Evolutionary conservation across 2,329 filamentous ascomycete species (phyloP), one percentile per base, ranked within the genome.

Genomic region (Pseudogymnoascus sp.): DNA sequence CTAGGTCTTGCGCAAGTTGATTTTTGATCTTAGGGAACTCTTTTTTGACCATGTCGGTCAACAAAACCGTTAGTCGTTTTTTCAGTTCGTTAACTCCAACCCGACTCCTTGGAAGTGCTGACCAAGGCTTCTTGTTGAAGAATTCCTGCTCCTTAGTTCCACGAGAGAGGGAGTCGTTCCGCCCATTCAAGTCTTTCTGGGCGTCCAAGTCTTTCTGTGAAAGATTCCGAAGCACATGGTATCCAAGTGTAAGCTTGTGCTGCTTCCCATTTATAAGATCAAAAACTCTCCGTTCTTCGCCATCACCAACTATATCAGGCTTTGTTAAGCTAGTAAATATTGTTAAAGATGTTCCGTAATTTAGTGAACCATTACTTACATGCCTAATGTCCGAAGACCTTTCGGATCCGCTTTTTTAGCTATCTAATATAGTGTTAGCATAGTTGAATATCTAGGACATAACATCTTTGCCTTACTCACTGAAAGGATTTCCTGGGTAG

Each of bases 221-320:
- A 42, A 10, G 77, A 64, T 67, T 67, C 4, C 63, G 59, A 19
- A 67, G 38, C 11, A 67, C 13, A 64, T 53, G 60, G 33, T 65
- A 67, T n/a, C 66, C 66, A 62, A 65, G 66, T 17, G n/a, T 60
- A 23, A 67, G 60, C 35, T 63, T 65, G 8, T 40, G 50, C 61
- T 64, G 57, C 44, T 64, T 65, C 35, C 64, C 63, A 47, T 66
- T 40, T n/a, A 65, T 42, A 11, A 62, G 53, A 35, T 67, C 61
- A 17, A 59, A 60, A 60, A 66, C 47, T 4, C 40, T 10, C 17
- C 9, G 2, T 42, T 42, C 40, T 11, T 21, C 17, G 2, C 17
- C 40, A 3, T 21, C 17, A 19, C 38, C 40, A 4, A 42, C 40
- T 1, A 42, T 19, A 21, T 42, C 40, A 6, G 40, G 40, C 40